These are phyloP conservation scores for Rhizopus delemar DNA, from an alignment of 371 early-diverging fungal species.

Conservation along the genomic window DNA sequence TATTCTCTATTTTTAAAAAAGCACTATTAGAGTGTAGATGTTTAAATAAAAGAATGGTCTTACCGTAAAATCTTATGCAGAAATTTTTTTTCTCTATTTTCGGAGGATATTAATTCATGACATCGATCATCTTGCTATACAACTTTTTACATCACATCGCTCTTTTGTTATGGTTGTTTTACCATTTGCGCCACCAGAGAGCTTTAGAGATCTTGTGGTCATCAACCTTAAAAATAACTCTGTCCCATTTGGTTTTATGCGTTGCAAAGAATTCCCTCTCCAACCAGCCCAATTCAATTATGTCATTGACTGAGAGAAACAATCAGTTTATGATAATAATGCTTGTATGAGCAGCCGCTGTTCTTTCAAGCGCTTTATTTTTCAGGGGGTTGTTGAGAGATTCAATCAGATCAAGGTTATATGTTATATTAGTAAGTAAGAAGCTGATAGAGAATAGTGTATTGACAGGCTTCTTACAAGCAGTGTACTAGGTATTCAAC, in stretches of 20 bases:
- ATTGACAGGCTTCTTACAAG: constrained; percentile 9
- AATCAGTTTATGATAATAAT: constrained; percentile 7
- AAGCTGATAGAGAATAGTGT: constrained; percentile 3
- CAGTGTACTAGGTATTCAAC: constrained; percentile 9
- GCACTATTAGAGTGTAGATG: constrained; percentile 8
- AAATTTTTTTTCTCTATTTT: constrained; percentile 5
- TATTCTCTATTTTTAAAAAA: constrained; percentile 7
- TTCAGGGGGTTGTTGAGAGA: constrained; percentile 16
- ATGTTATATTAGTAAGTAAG: constrained; percentile 7
- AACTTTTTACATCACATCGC: constrained; percentile 8
- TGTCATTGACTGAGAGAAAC: constrained; percentile 13
- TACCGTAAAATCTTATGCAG: constrained; percentile 14
- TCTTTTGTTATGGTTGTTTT: constrained; percentile 12
- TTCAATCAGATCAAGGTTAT: constrained; percentile 15
- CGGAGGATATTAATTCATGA: constrained; percentile 6
- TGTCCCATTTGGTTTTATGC: constrained; percentile 15
- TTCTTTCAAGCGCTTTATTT: constrained; percentile 9
- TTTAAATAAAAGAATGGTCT: constrained; percentile 4
- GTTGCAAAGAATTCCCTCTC: constrained; percentile 15
- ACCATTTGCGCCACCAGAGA: constrained; percentile 13
- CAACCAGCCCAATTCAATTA: constrained; percentile 12
- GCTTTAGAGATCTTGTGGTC: constrained; percentile 9
- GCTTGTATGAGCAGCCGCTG: constrained; percentile 14
- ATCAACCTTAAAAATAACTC: constrained; percentile 13
- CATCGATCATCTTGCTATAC: constrained; percentile 10